Evolutionary conservation across 345 rosid genomes (phyloP).

Genomic region (Citrus inodora): DNA sequence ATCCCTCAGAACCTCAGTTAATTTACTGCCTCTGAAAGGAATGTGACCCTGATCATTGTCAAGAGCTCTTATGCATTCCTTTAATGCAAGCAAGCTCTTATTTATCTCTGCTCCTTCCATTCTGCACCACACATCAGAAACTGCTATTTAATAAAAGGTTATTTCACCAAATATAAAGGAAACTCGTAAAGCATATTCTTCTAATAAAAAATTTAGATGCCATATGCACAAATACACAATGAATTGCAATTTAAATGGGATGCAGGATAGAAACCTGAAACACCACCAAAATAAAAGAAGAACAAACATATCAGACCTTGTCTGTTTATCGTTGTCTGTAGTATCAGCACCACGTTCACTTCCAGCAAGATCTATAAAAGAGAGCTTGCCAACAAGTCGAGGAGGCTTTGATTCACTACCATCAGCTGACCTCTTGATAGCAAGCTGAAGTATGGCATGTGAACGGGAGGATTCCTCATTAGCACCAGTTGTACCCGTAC

Average conservation of each 20-base stretch:
- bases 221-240: neutral
- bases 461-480: conserved; percentile 99
- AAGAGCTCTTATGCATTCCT: conserved; percentile 98
- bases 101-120: conserved; percentile 99
- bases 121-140: conserved; percentile 40
- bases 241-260: neutral
- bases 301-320: conserved; percentile 50
- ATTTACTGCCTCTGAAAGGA: conserved; percentile 97
- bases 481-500: conserved; percentile 97
- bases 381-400: conserved; percentile 87
- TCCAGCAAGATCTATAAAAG: conserved; percentile 99
- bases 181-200: neutral
- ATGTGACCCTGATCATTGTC: conserved; percentile 99
- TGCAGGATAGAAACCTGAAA: neutral
- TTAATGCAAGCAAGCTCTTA: conserved; percentile 92
- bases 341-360: conserved; percentile 99
- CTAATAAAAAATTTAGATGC: neutral
- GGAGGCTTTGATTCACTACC: conserved; percentile 88
- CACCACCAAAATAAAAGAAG: neutral
- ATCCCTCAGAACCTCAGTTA: conserved; percentile 98
- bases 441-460: conserved; percentile 98
- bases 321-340: conserved; percentile 96
- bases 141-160: conserved; percentile 11
- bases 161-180: neutral
- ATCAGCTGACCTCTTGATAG: conserved; percentile 76